Percentiles rank a stretch among this genome's conserved stretches.
Evolutionary conservation across 1,284 basidiomycete species (phyloP).

Genomic region (Malassezia equina): DNA sequence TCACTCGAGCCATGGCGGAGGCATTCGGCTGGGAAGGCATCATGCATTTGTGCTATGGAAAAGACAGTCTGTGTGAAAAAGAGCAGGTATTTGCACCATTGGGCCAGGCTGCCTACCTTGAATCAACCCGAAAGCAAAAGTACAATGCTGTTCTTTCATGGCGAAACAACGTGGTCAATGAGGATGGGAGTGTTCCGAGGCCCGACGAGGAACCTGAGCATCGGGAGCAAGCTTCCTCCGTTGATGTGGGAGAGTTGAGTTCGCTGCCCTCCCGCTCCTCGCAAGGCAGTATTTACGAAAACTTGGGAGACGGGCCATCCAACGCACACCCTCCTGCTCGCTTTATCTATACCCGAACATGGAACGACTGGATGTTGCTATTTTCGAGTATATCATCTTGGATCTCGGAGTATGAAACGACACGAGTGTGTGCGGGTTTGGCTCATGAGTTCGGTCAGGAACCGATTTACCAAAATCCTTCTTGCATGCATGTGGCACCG

Average conservation of each 20-base stretch:
- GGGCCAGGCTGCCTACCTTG: constrained; percentile 33
- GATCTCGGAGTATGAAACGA: constrained; percentile 39
- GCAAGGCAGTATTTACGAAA: background rate
- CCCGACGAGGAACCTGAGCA: background rate
- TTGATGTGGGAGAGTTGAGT: background rate
- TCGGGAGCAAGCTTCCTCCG: background rate
- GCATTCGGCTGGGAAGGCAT: constrained; percentile 45
- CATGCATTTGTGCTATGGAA: constrained; percentile 42
- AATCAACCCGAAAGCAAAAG: constrained; percentile 22
- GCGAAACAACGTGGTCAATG: constrained; percentile 21
- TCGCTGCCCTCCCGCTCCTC: background rate
- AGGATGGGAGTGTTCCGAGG: background rate
- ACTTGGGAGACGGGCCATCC: no score
- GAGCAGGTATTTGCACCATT: constrained; percentile 26
- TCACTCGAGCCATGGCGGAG: constrained; percentile 29
- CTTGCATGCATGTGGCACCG: background rate
- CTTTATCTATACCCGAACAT: constrained; percentile 19
- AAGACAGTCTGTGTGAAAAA: constrained; percentile 22
- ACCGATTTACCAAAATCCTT: background rate
- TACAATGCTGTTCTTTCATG: constrained; percentile 27
- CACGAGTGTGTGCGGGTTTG: constrained; percentile 26
- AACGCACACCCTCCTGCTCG: background rate
- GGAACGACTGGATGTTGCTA: constrained; percentile 35
- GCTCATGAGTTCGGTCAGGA: constrained; percentile 23
- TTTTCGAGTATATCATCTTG: constrained; percentile 32